Percentiles rank a stretch among this genome's conserved stretches.
These are phyloP conservation scores for Penicillium crystallinum DNA, from an alignment of 495 filamentous ascomycete genomes.

Conservation along the genomic window DNA sequence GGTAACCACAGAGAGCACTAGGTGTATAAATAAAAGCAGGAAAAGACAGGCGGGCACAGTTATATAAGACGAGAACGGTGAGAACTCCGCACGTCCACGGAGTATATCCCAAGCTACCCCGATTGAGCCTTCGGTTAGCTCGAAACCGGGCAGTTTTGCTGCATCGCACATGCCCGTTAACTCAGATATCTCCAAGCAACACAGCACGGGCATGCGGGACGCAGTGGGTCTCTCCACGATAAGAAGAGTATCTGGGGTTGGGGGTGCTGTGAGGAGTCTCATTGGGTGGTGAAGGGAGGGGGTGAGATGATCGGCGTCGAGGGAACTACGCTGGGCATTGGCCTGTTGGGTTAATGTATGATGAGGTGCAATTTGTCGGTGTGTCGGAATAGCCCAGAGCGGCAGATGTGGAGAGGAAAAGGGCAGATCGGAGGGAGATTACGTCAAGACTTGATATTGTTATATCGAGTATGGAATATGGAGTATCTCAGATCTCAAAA, in stretches of 20 bases:
- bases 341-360: background rate
- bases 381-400: background rate
- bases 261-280: background rate
- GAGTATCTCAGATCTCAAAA: background rate
- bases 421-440: background rate
- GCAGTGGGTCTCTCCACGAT: slow-evolving; percentile 20
- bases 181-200: too few species aligned
- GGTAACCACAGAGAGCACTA: background rate
- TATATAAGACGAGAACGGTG: background rate
- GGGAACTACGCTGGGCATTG: background rate
- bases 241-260: slow-evolving; percentile 23
- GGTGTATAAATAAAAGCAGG: background rate
- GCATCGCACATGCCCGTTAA: background rate
- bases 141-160: background rate
- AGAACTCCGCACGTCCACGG: background rate
- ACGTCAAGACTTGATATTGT: background rate
- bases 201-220: background rate
- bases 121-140: background rate
- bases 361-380: background rate
- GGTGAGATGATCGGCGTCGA: slow-evolving; percentile 18
- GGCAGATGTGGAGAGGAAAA: background rate
- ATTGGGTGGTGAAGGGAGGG: slow-evolving; percentile 17
- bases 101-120: background rate
- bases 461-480: too few species aligned
- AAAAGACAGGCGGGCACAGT: background rate